A percentile compares a stretch with the other conserved stretches of the same genome.
Conservation (phyloP, 2,329 filamentous ascomycete species). For the Xylariaceae sp. region DNA sequence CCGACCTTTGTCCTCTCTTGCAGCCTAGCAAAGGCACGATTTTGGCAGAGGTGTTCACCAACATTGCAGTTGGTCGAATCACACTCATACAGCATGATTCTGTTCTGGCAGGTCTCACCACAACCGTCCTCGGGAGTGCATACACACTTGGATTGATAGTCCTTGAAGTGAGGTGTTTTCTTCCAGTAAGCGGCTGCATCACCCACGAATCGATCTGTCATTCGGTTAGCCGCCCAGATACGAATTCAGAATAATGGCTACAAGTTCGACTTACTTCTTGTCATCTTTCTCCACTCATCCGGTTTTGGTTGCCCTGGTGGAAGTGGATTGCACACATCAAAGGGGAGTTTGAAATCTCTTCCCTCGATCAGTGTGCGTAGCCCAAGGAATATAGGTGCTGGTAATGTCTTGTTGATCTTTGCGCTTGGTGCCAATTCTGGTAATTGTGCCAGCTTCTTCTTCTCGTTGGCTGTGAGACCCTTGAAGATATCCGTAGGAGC, state of each 20-base stretch:
- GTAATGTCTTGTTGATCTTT: conserved; percentile 66
- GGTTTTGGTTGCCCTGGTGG: conserved; percentile 88
- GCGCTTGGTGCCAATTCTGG: conserved; percentile 55
- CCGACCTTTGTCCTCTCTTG: conserved; percentile 76
- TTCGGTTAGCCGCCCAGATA: conserved; percentile 40
- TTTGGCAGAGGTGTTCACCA: conserved; percentile 76
- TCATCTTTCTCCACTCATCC: conserved; percentile 89
- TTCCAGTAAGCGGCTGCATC: conserved; percentile 83
- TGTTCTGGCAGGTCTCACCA: conserved; percentile 88
- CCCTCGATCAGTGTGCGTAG: conserved; percentile 73
- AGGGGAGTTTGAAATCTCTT: conserved; percentile 87
- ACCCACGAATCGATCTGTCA: conserved; percentile 84
- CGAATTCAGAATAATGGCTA: not conserved
- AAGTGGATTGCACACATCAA: conserved; percentile 86
- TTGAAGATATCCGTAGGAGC: conserved; percentile 54
- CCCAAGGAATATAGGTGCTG: conserved; percentile 80
- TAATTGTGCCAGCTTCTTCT: conserved; percentile 56
- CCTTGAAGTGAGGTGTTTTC: conserved; percentile 75
- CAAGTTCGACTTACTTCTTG: conserved; percentile 72
- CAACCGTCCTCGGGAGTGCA: conserved; percentile 82
- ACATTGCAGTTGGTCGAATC: conserved; percentile 87
- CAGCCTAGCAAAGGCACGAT: conserved; percentile 86
- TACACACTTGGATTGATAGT: conserved; percentile 78
- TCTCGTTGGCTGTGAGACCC: conserved; percentile 58
- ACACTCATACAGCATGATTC: conserved; percentile 97